phyloP scores from a whole-genome alignment of 345 rosid species.

The Balakata baccata region DNA sequence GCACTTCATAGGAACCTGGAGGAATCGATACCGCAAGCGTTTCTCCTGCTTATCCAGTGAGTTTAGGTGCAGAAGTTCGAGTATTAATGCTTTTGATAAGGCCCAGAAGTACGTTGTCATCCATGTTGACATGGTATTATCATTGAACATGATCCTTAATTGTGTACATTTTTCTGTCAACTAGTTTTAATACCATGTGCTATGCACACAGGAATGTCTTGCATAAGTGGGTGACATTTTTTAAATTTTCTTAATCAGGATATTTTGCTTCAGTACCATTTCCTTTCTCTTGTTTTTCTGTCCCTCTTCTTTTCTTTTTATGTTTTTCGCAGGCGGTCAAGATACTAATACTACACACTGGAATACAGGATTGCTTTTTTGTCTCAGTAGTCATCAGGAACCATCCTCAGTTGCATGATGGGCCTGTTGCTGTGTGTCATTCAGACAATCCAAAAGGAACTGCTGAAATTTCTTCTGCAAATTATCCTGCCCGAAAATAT shows the following conservation, averaged over 20 bases:
- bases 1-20: constrained; percentile 99
- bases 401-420: constrained; percentile 63
- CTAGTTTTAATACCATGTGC: background rate
- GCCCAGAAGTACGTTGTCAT: constrained; percentile 42
- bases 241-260: background rate
- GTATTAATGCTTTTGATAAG: constrained; percentile 35
- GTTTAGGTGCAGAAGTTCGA: constrained; percentile 34
- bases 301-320: too few relatives aligned
- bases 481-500: constrained; percentile 84
- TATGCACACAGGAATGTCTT: background rate
- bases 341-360: constrained; percentile 25
- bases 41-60: constrained; percentile 46
- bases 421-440: constrained; percentile 90
- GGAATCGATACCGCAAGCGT: constrained; percentile 76
- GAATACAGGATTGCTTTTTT: constrained; percentile 86
- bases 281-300: background rate
- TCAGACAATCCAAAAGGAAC: constrained; percentile 92
- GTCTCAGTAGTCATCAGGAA: constrained; percentile 83
- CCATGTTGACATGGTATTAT: constrained; percentile 87
- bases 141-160: constrained; percentile 9
- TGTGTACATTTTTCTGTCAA: background rate
- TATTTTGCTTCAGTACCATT: constrained; percentile 1
- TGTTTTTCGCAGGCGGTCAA: constrained; percentile 6
- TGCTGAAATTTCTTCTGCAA: constrained; percentile 96
- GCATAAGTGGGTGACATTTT: background rate